Evolutionary conservation across 257 asterid species (phyloP), one percentile per base, ranked within the genome.

Genomic region (Eustoma russellianum): DNA sequence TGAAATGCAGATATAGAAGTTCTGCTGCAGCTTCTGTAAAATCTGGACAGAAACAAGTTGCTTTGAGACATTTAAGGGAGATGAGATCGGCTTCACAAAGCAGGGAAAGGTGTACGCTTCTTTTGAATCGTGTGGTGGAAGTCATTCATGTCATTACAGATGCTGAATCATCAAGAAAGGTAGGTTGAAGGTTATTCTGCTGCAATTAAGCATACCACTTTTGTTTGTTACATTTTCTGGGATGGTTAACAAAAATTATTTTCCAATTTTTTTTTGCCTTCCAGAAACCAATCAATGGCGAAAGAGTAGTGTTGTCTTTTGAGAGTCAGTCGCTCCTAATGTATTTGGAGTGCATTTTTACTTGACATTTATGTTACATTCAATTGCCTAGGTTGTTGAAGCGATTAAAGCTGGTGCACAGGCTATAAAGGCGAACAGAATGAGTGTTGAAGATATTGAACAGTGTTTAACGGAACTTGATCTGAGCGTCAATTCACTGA

Each of bases 141-240:
- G 88, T 86, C 66, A 85, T 86, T 60, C 78, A 76, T 59, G 74
- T 70, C 58, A 77, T 86, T 57, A 60, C 77, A 33, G 94, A 86
- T 72, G 79, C 83, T 3, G 97, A 89, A 67, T 83, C 94, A 66
- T 77, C 93, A 30, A 82, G 73, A 70, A 72, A 81, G 97, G 97
- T 86, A n/a, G 67, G 68, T 59, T 40, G 17, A 17, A 13, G 5
- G 17, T 33, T 17, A 40, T 35, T 54, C 13, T 54, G 18, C 16
- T 54, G 34, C 19, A 35, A 40, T 40, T 45, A 9, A 5, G 15
- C 15, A 6, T 52, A 54, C 19, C 6, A 38, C 7, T 33, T 18
- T 16, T 7, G 40, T 53, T 53, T 30, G 30, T 34, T 8, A 17
- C 14, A 17, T 17, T 9, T 3, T 53, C 18, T 38, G 58, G 59